Conservation (phyloP, 2,329 filamentous ascomycete genomes). For the Fusarium irregulare region DNA sequence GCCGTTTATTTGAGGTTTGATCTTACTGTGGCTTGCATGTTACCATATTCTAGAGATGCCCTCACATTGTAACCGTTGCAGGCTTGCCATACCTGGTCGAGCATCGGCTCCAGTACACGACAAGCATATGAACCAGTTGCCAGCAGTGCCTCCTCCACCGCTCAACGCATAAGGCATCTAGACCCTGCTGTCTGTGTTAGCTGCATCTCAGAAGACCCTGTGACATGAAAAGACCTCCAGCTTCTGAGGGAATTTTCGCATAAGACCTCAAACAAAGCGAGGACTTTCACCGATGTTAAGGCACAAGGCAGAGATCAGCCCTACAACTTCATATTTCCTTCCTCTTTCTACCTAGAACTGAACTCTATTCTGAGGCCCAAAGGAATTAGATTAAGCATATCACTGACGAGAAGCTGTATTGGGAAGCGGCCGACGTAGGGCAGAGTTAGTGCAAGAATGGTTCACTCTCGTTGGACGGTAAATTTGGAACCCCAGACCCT, state of each 20-base stretch:
- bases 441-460: slow-evolving; percentile 21
- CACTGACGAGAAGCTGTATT: background rate
- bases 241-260: slow-evolving; percentile 26
- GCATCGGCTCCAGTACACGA: background rate
- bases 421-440: slow-evolving; percentile 20
- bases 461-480: slow-evolving; percentile 20
- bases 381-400: slow-evolving; percentile 4
- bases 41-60: background rate
- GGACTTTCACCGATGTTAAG: background rate
- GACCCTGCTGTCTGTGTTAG: slow-evolving; percentile 9
- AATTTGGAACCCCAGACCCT: slow-evolving; percentile 33
- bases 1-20: background rate
- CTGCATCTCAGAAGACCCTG: slow-evolving; percentile 9
- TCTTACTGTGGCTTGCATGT: background rate
- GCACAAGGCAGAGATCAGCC: slow-evolving; percentile 8
- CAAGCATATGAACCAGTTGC: background rate
- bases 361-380: background rate
- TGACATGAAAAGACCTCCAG: background rate
- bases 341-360: background rate
- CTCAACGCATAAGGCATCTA: slow-evolving; percentile 10
- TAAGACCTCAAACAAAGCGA: background rate
- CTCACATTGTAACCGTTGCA: no score
- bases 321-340: slow-evolving; percentile 1
- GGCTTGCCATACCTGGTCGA: background rate
- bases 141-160: slow-evolving; percentile 12